These are phyloP conservation scores for Apophysomyces ossiformis DNA, from an alignment of 371 early-diverging fungal genomes.

Conservation along the genomic window DNA sequence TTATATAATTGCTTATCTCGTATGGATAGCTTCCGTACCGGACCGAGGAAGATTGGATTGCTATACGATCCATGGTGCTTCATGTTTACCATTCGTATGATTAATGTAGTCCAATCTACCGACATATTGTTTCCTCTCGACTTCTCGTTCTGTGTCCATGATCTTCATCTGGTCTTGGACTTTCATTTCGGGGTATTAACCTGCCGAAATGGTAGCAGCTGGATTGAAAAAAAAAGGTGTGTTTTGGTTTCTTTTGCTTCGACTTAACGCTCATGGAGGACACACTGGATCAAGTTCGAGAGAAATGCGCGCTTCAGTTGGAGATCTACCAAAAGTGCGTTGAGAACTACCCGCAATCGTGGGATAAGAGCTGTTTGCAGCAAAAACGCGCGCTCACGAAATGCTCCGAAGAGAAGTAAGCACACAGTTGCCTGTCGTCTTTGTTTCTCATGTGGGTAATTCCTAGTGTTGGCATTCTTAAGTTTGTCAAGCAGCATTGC, in stretches of 20 bases:
- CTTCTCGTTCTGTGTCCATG: too few species aligned
- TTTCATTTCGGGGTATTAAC: constrained; percentile 4
- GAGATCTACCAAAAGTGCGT: constrained; percentile 81
- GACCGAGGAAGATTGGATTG: too few species aligned
- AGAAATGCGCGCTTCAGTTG: constrained; percentile 79
- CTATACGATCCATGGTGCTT: too few species aligned
- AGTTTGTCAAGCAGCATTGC: constrained; percentile 76
- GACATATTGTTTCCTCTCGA: too few species aligned
- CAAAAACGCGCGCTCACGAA: constrained; percentile 77
- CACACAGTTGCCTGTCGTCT: not conserved
- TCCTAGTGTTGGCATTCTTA: constrained; percentile 67
- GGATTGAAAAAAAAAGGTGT: not conserved
- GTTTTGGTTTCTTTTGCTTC: not conserved
- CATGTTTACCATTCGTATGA: too few species aligned
- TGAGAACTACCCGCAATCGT: constrained; percentile 72
- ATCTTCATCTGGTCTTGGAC: too few species aligned
- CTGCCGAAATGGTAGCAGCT: constrained; percentile 1
- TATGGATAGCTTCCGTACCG: too few species aligned
- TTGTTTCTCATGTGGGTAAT: constrained; percentile 21
- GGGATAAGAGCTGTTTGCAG: constrained; percentile 74
- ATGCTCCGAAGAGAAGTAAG: constrained; percentile 83
- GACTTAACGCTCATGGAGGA: constrained; percentile 58
- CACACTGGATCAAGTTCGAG: constrained; percentile 74
- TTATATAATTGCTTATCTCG: too few species aligned
- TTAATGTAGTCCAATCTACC: too few species aligned